Percentiles rank a stretch among this genome's conserved stretches.
Conservation (phyloP, 2,329 filamentous ascomycete genomes). For the Sporothrix inflata region DNA sequence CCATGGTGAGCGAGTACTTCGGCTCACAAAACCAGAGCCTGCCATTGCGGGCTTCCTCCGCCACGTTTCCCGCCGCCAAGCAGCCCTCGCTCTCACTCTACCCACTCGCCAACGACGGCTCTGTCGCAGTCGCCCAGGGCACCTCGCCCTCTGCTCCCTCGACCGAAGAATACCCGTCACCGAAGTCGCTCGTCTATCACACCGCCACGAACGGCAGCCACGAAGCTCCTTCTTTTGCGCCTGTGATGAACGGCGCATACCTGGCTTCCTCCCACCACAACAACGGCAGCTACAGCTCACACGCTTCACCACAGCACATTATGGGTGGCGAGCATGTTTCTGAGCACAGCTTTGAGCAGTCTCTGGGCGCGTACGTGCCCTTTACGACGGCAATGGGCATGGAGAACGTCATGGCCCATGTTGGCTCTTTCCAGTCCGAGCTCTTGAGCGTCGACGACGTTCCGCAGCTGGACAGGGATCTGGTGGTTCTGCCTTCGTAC, state of each 20-base stretch:
- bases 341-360: conserved; percentile 23
- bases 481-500: conserved; percentile 22
- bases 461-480: conserved; percentile 24
- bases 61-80: conserved; percentile 40
- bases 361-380: conserved; percentile 24
- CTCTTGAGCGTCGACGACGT: conserved; percentile 28
- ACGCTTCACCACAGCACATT: conserved; percentile 2
- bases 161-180: conserved; percentile 35
- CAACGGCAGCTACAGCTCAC: background rate
- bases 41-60: conserved; percentile 44
- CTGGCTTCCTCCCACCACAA: conserved; percentile 15
- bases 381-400: conserved; percentile 30
- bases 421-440: conserved; percentile 32
- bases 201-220: background rate
- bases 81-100: conserved; percentile 25
- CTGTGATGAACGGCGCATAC: conserved; percentile 26
- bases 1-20: conserved; percentile 41
- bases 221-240: conserved; percentile 27
- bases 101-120: background rate
- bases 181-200: conserved; percentile 33
- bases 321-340: conserved; percentile 19
- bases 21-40: conserved; percentile 40
- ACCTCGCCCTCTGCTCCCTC: conserved; percentile 29
- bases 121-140: conserved; percentile 10
- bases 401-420: conserved; percentile 29